Evolutionary conservation across 2,329 filamentous ascomycete species (phyloP).

Genomic region (Cladosporium sphaerospermum): DNA sequence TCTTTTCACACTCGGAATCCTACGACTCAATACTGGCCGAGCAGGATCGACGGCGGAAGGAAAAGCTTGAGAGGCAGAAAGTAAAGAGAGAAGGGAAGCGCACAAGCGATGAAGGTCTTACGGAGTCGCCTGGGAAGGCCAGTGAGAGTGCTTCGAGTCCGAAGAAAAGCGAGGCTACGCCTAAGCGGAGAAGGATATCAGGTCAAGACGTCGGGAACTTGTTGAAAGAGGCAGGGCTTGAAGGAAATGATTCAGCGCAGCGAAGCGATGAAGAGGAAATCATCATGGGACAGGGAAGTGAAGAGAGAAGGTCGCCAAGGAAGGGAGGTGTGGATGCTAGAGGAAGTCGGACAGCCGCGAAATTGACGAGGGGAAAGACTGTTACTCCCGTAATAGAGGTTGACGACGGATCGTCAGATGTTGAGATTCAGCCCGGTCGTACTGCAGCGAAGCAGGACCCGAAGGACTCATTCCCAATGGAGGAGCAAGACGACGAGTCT

Average conservation of each 20-base stretch:
- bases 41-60: constrained; percentile 18
- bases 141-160: not conserved
- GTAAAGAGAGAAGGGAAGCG: constrained; percentile 1
- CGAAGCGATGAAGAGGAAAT: not conserved
- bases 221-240: not conserved
- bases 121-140: not conserved
- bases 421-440: constrained; percentile 3
- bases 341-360: not conserved
- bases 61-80: constrained; percentile 1
- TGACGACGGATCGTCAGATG: constrained; percentile 15
- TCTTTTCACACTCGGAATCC: constrained; percentile 39
- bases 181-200: constrained; percentile 1
- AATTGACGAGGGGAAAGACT: constrained; percentile 21
- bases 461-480: not conserved
- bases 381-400: constrained; percentile 17
- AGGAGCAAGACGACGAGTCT: constrained; percentile 27
- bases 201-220: not conserved
- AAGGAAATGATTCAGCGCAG: not conserved
- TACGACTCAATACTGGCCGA: constrained; percentile 36
- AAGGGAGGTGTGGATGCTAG: not conserved
- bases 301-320: not conserved
- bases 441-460: not conserved
- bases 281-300: not conserved
- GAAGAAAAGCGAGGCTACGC: not conserved
- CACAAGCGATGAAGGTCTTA: constrained; percentile 3